Conservation (phyloP, 345 rosid species). For the Salix suchowensis region DNA sequence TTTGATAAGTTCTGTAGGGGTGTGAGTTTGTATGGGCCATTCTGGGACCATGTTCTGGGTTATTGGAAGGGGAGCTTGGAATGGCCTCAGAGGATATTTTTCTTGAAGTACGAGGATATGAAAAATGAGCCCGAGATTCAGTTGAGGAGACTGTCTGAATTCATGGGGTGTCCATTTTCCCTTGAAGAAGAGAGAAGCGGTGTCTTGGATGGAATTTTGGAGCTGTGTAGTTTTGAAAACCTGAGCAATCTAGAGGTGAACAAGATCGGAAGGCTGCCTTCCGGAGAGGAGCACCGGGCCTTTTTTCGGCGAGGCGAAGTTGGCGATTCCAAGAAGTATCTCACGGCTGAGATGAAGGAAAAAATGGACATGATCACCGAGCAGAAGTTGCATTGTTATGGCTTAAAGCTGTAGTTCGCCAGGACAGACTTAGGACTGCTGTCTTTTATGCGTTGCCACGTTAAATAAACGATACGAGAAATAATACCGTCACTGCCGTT, state of each 20-base stretch:
- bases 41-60: slow-evolving; percentile 52
- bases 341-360: slow-evolving; percentile 38
- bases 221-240: slow-evolving; percentile 45
- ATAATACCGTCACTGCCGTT: no score
- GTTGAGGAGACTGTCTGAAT: slow-evolving; percentile 37
- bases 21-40: slow-evolving; percentile 44
- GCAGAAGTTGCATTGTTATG: slow-evolving; percentile 27
- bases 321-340: slow-evolving; percentile 48
- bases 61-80: slow-evolving; percentile 29
- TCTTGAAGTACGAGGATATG: slow-evolving; percentile 51
- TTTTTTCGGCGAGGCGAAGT: slow-evolving; percentile 54
- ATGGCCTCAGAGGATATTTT: slow-evolving; percentile 31
- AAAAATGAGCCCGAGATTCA: slow-evolving; percentile 27
- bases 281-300: slow-evolving; percentile 22
- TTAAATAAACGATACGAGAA: no score
- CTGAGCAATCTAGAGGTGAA: slow-evolving; percentile 51
- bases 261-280: slow-evolving; percentile 24
- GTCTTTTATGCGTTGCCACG: no score
- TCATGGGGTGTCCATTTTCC: slow-evolving; percentile 46
- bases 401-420: slow-evolving; percentile 22
- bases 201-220: slow-evolving; percentile 34
- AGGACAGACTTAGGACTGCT: no score
- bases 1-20: slow-evolving; percentile 48
- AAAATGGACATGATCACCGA: slow-evolving; percentile 36
- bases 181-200: slow-evolving; percentile 36